Base-by-base conservation (phyloP, 2,329 filamentous ascomycete genomes). In the Proliferodiscus dingleyae region DNA sequence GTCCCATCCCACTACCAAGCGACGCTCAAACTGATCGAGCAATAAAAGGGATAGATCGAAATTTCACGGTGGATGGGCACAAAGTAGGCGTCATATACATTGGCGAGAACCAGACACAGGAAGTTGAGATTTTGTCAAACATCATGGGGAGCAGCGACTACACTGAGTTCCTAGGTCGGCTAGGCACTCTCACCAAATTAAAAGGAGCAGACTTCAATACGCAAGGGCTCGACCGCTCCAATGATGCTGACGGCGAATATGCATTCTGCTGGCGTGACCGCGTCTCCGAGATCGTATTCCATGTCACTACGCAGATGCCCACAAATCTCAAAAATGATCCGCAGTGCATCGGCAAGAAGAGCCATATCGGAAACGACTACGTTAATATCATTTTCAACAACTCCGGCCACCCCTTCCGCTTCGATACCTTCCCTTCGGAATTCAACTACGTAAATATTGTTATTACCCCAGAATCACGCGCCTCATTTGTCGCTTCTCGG, bases 361-460 rank as follows among this genome's bases (percentile, higher is more conserved):
- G 83, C 2, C 94, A 97, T 61, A 93, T 97, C 50, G 93, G 93
- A 47, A 98, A 98, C 62, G 93, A 97, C 66, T 95, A 88, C 64
- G 93, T 98, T 62, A 97, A 95, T 63, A 95, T 98, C 57, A 85
- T 98, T 47, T 98, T 94, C 75, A 98, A 98, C 64, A 89, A 95
- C 60, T 96, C 90, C 2, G 91, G 93, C n/a, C 66, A 83, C 38
- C 85, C 87, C 0, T 97, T 95, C 70, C 77, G 79, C 43, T 95
- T 95, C 63, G 81, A 95, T 63, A 95, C 88, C 0, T 95, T 98
- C 58, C 89, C 89, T 0, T 94, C 89, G 0, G 86, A 91, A 46
- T 95, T 98, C 73, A 97, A 96, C 63, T 95, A 87, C 61, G 89
- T 98, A 62, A 89, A 96, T 64, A 97, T 98, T 59, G 85, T 97